Conservation (phyloP, 179 eudicot species). For the Actinidia polygama region DNA sequence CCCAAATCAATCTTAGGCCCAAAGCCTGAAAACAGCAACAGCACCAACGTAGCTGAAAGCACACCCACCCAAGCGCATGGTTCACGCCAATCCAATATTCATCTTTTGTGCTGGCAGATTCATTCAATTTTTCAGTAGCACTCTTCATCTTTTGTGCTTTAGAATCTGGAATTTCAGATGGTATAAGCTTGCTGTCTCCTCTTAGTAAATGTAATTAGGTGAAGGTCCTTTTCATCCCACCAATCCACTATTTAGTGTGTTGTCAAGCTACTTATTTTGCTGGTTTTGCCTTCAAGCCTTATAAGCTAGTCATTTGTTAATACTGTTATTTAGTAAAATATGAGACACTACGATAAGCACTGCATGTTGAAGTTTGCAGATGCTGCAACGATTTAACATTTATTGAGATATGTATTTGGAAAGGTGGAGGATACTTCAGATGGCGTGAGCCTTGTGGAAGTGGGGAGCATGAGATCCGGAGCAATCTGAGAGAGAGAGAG, state of each 20-base stretch:
- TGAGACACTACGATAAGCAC: background rate
- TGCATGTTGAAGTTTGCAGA: background rate
- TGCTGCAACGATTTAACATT: constrained; percentile 1
- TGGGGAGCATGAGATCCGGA: no score
- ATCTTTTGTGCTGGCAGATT: background rate
- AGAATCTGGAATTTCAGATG: background rate
- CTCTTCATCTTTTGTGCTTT: background rate
- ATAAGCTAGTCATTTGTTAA: background rate
- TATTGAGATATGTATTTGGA: background rate
- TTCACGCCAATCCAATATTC: no score
- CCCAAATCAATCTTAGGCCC: no score
- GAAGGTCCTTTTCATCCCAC: background rate
- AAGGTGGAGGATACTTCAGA: background rate
- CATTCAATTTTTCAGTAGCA: background rate
- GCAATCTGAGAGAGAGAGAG: no score
- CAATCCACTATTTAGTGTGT: background rate
- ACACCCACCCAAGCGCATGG: no score
- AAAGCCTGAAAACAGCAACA: no score
- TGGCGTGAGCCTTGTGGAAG: background rate
- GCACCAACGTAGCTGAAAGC: no score
- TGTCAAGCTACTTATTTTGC: background rate
- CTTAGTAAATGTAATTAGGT: background rate
- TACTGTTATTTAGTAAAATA: background rate
- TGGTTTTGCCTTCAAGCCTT: background rate
- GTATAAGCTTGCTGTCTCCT: constrained; percentile 11